Evolutionary conservation across 306 rosid species (phyloP).

Genomic region (Acmispon strigosus): DNA sequence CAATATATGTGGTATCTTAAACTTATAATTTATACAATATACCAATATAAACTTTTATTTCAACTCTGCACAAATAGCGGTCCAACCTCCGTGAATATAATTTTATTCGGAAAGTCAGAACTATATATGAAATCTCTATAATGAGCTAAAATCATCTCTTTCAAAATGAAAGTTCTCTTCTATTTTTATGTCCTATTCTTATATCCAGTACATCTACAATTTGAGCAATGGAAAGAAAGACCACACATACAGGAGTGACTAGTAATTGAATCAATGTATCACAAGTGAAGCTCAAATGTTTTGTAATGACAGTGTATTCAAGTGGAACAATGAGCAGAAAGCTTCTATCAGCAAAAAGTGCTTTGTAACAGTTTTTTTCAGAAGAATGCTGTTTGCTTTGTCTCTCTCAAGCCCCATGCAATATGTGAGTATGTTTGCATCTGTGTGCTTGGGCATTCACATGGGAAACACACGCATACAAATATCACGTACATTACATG

Average conservation of each 20-base stretch:
- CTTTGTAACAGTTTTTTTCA: not conserved
- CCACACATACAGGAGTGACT: not conserved
- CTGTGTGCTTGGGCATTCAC: not conserved
- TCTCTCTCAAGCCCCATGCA: conserved; percentile 1
- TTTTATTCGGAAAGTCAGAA: not conserved
- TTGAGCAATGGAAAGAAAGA: not conserved
- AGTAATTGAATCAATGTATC: not conserved
- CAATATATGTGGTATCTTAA: no score
- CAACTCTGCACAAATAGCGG: no score
- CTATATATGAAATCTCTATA: conserved; percentile 2
- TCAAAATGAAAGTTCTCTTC: not conserved
- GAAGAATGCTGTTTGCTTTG: not conserved
- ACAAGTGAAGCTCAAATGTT: not conserved
- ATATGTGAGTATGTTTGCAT: not conserved
- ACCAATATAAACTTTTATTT: no score
- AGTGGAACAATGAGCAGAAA: not conserved
- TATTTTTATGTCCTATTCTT: conserved; percentile 11
- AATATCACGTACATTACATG: not conserved
- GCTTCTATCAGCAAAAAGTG: conserved; percentile 8
- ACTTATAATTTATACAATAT: no score
- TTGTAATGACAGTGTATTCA: not conserved
- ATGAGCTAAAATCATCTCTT: not conserved
- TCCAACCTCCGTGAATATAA: not conserved
- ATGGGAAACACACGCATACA: not conserved
- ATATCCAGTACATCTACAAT: not conserved